These are phyloP conservation scores for Halophytophthora polymorphica DNA, from an alignment of 352 stramenopile genomes.

Conservation along the genomic window DNA sequence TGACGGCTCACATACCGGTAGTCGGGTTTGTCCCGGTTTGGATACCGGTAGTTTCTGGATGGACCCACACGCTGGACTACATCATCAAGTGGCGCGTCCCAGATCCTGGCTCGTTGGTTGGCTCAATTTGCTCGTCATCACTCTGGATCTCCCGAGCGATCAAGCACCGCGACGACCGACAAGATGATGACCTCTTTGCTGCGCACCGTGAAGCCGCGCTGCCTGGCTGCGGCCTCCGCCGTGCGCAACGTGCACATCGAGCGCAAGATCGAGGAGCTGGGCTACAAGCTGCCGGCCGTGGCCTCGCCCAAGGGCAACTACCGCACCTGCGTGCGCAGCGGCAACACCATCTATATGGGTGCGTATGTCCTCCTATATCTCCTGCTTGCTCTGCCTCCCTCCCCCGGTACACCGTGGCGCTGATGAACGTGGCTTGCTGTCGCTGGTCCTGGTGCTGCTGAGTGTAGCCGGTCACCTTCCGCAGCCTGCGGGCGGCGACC, in stretches of 20 bases:
- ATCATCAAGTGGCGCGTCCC: neutral
- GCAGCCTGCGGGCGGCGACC: constrained; percentile 58
- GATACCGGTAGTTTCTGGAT: no score
- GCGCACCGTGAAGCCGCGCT: constrained; percentile 24
- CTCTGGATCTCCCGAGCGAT: constrained; percentile 9
- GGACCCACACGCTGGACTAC: neutral
- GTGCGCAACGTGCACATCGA: constrained; percentile 79
- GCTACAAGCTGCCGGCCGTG: constrained; percentile 78
- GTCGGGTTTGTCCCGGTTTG: no score
- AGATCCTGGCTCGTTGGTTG: no score
- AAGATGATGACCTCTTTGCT: constrained; percentile 34
- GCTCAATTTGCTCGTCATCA: constrained; percentile 17
- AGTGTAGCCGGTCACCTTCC: constrained; percentile 75
- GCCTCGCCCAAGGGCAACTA: constrained; percentile 91
- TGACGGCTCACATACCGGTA: no score
- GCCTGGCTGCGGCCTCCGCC: constrained; percentile 15
- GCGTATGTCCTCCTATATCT: neutral
- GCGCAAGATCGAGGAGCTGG: constrained; percentile 79
- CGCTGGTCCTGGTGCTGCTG: neutral
- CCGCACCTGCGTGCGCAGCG: constrained; percentile 70
- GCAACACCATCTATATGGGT: constrained; percentile 86
- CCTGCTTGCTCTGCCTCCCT: neutral
- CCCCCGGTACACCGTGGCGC: no score
- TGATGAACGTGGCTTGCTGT: neutral
- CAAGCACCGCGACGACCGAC: neutral